Percentiles rank a stretch among this genome's conserved stretches.
phyloP scores from a whole-genome alignment of 164 flowering plant genomes.

The Annona cherimola region DNA sequence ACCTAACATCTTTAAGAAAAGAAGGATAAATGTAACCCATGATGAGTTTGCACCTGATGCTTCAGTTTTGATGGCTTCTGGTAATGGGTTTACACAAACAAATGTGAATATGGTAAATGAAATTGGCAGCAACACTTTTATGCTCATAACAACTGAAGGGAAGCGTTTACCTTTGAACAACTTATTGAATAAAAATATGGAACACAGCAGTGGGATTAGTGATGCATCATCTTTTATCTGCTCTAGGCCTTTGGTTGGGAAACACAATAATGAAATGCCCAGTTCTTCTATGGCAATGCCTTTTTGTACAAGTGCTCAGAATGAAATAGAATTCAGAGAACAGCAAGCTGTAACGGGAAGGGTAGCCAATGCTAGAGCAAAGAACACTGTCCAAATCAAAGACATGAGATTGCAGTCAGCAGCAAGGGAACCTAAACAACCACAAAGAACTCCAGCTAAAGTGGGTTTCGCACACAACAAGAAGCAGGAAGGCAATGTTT shows the following conservation, averaged over 20 bases:
- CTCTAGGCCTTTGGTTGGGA: background rate
- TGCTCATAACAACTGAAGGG: constrained; percentile 8
- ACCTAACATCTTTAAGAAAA: constrained; percentile 45
- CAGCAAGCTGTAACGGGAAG: constrained; percentile 16
- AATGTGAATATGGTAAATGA: constrained; percentile 10
- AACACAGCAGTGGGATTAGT: constrained; percentile 3
- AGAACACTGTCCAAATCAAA: constrained; percentile 24
- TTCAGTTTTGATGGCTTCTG: constrained; percentile 5
- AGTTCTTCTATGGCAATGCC: background rate
- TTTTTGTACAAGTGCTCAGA: constrained; percentile 9
- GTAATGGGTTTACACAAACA: constrained; percentile 7
- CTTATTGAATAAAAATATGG: background rate
- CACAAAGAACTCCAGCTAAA: constrained; percentile 7
- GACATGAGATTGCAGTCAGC: constrained; percentile 27
- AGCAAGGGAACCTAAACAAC: constrained; percentile 14
- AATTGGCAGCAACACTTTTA: constrained; percentile 8
- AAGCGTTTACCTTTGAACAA: constrained; percentile 7
- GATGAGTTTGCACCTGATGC: constrained; percentile 15
- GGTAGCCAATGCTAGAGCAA: constrained; percentile 40
- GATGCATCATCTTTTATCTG: background rate
- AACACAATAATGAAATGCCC: background rate
- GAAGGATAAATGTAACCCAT: constrained; percentile 41
- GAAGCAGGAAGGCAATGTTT: constrained; percentile 10
- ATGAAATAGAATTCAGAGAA: background rate
- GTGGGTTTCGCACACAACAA: background rate